phyloP scores from a whole-genome alignment of 805 yeast genomes.

The Grigorovia yakushimaensis region DNA sequence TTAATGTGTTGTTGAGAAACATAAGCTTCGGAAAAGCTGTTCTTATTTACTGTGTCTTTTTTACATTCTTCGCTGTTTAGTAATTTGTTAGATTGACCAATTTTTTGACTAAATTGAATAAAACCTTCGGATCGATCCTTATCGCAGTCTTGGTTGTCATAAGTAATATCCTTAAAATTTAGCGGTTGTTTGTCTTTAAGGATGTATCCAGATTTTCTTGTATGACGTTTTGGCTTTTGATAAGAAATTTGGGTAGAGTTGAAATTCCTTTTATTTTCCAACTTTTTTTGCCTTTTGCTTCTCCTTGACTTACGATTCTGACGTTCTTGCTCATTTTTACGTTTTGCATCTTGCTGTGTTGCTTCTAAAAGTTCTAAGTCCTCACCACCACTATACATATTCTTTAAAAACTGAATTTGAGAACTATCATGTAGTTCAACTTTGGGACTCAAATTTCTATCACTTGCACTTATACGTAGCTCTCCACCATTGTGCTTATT shows the following conservation, averaged over 20 bases:
- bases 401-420: slow-evolving; percentile 11
- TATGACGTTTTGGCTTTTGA: too few relatives aligned
- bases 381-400: slow-evolving; percentile 20
- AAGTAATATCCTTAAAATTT: neutral
- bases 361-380: slow-evolving; percentile 6
- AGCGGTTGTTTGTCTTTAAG: too few relatives aligned
- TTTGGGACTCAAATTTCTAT: neutral
- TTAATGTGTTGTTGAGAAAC: too few relatives aligned
- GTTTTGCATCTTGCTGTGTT: neutral
- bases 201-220: too few relatives aligned
- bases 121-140: neutral
- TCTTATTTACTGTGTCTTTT: too few relatives aligned
- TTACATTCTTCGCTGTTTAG: neutral
- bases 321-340: neutral
- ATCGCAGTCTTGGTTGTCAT: neutral
- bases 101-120: neutral
- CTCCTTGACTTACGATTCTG: neutral
- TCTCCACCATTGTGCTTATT: too few relatives aligned
- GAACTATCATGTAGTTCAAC: neutral
- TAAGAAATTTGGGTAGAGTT: slow-evolving; percentile 1
- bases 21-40: too few relatives aligned
- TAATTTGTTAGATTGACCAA: neutral
- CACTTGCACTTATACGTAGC: too few relatives aligned
- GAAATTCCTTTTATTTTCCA: neutral
- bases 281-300: neutral